These are phyloP conservation scores for Carpinus viminea DNA, from an alignment of 306 rosid species.

Conservation along the genomic window DNA sequence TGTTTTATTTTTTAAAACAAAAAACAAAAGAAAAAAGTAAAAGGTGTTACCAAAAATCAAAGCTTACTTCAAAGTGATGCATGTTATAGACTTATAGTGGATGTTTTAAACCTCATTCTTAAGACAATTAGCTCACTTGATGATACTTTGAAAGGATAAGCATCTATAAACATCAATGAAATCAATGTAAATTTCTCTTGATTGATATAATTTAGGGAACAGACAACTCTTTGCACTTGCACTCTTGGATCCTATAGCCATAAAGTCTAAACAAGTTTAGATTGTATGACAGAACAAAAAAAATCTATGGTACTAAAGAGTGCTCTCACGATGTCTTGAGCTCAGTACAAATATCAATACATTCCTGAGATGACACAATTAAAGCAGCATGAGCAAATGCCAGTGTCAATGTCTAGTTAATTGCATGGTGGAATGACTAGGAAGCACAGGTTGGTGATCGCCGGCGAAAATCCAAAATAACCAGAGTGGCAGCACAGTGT, in stretches of 20 bases:
- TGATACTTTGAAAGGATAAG: neutral
- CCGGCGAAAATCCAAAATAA: conserved; percentile 55
- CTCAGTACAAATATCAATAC: neutral
- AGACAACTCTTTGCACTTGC: neutral
- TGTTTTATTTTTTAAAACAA: too few relatives aligned
- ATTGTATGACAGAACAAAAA: neutral
- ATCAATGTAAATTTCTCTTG: neutral
- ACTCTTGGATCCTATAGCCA: neutral
- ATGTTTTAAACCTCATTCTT: neutral
- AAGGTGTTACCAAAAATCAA: too few relatives aligned
- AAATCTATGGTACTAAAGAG: neutral
- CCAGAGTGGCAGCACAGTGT: conserved; percentile 65
- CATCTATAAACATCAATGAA: neutral
- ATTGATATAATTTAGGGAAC: neutral
- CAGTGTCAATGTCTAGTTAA: too few relatives aligned
- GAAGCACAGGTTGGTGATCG: conserved; percentile 52
- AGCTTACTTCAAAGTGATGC: neutral
- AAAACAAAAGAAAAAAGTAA: too few relatives aligned
- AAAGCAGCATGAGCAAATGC: conserved; percentile 13
- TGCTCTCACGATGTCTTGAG: neutral
- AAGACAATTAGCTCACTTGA: neutral
- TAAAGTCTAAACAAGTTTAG: neutral
- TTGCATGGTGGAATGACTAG: conserved; percentile 12
- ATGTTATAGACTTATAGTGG: neutral
- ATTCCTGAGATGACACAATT: neutral